These are phyloP conservation scores for Sesbania bispinosa DNA, from an alignment of 306 rosid genomes.

Conservation along the genomic window DNA sequence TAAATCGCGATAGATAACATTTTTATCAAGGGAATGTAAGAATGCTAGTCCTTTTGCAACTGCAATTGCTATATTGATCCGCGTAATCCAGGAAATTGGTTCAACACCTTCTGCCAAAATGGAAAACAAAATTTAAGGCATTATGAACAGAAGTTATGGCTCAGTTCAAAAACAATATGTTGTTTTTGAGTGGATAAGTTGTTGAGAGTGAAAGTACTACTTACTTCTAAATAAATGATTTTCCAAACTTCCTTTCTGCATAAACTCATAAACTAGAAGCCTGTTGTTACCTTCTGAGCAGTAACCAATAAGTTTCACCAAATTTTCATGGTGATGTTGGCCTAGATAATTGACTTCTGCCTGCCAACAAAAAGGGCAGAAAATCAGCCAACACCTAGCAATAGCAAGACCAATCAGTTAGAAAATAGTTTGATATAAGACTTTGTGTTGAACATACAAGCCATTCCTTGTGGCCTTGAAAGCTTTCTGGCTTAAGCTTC, in stretches of 20 bases:
- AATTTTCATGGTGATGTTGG: constrained; percentile 80
- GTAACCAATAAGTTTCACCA: constrained; percentile 87
- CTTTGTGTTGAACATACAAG: constrained; percentile 57
- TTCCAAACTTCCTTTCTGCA: constrained; percentile 92
- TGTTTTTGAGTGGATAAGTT: background rate
- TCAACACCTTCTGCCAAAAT: constrained; percentile 73
- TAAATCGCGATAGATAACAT: constrained; percentile 86
- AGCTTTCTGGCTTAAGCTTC: constrained; percentile 85
- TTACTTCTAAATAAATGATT: constrained; percentile 87
- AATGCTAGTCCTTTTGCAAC: constrained; percentile 80
- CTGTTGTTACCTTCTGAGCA: constrained; percentile 74
- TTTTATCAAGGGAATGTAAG: constrained; percentile 68
- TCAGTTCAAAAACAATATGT: background rate
- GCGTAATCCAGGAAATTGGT: constrained; percentile 68
- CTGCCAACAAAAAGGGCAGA: constrained; percentile 37
- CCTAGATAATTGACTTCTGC: constrained; percentile 94
- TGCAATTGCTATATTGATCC: constrained; percentile 65
- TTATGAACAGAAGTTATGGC: background rate
- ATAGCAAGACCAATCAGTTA: background rate
- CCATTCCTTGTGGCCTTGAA: constrained; percentile 98
- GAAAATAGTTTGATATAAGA: constrained; percentile 6
- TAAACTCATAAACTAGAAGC: constrained; percentile 87
- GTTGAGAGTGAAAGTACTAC: constrained; percentile 35
- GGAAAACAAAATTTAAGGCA: background rate
- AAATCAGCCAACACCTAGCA: constrained; percentile 1